Evolutionary conservation across 768 basidiomycete species (phyloP).

Genomic region (Auricularia sp.): DNA sequence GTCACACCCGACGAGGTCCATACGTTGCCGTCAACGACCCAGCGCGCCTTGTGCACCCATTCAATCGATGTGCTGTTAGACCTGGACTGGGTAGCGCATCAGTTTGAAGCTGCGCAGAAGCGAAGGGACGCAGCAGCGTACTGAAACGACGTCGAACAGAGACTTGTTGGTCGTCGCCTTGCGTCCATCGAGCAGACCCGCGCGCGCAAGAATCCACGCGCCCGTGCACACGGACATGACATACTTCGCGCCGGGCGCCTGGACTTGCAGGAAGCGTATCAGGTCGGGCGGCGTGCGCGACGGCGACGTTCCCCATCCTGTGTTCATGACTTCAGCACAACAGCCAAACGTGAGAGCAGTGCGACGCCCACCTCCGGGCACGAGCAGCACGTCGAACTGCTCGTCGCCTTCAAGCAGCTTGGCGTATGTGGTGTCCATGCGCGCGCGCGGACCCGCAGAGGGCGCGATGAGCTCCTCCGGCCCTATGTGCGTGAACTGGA

Average conservation of each 20-base stretch:
- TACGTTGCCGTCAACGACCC: constrained; percentile 40
- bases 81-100: constrained; percentile 8
- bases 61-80: constrained; percentile 22
- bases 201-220: background rate
- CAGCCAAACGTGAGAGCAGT: too few species aligned
- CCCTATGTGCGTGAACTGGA: background rate
- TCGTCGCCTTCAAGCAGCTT: constrained; percentile 1
- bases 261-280: background rate
- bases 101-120: background rate
- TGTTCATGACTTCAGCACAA: background rate
- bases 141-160: background rate
- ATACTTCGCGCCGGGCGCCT: background rate
- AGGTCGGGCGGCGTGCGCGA: background rate
- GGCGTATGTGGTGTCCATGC: constrained; percentile 1
- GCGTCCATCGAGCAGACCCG: background rate
- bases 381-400: constrained; percentile 8
- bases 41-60: constrained; percentile 36
- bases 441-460: background rate
- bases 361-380: constrained; percentile 5
- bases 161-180: background rate
- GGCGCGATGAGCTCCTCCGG: background rate
- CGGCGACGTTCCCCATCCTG: background rate
- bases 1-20: constrained; percentile 40
- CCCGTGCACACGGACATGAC: background rate
- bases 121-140: background rate